Conservation (phyloP, 2,329 filamentous ascomycete genomes). For the Exophiala lecanii-corni region DNA sequence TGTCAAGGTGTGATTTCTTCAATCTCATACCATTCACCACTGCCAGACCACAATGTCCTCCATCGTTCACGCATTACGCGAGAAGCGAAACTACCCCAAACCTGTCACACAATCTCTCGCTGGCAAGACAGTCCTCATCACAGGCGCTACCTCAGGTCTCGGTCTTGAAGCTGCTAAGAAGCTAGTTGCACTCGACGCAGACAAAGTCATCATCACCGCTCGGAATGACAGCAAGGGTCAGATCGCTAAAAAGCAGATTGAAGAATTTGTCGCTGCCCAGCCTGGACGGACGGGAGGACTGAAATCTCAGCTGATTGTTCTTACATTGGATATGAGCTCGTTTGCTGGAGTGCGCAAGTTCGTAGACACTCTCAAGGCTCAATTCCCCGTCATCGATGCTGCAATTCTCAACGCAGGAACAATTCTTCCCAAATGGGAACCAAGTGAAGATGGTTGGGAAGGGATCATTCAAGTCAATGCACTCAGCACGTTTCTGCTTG, state of each 20-base stretch:
- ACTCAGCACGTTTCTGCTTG: slow-evolving; percentile 53
- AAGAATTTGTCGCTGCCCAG: slow-evolving; percentile 12
- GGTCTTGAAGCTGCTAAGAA: slow-evolving; percentile 49
- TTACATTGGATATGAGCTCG: slow-evolving; percentile 44
- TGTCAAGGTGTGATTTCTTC: no score
- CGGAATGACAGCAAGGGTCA: slow-evolving; percentile 42
- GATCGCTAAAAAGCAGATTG: slow-evolving; percentile 37
- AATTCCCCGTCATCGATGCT: slow-evolving; percentile 40
- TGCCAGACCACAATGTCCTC: slow-evolving; percentile 10
- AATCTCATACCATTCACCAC: no score
- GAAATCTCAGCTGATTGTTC: slow-evolving; percentile 37
- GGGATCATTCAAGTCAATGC: slow-evolving; percentile 55
- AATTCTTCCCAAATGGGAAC: slow-evolving; percentile 35
- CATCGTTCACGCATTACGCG: slow-evolving; percentile 7
- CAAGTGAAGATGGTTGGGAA: slow-evolving; percentile 45
- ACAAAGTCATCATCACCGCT: slow-evolving; percentile 44
- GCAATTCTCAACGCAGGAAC: slow-evolving; percentile 45
- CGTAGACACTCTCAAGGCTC: slow-evolving; percentile 28
- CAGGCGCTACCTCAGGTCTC: slow-evolving; percentile 49
- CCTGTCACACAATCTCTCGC: slow-evolving; percentile 39
- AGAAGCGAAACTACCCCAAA: slow-evolving; percentile 16
- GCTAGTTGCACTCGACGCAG: slow-evolving; percentile 39
- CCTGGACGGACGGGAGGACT: slow-evolving; percentile 27
- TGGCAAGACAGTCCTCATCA: slow-evolving; percentile 46
- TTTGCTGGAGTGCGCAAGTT: slow-evolving; percentile 45